Evolutionary conservation across 75 land plant species (phyloP), one percentile per base, ranked within the genome.

Genomic region (Isoetes taiwanensis): DNA sequence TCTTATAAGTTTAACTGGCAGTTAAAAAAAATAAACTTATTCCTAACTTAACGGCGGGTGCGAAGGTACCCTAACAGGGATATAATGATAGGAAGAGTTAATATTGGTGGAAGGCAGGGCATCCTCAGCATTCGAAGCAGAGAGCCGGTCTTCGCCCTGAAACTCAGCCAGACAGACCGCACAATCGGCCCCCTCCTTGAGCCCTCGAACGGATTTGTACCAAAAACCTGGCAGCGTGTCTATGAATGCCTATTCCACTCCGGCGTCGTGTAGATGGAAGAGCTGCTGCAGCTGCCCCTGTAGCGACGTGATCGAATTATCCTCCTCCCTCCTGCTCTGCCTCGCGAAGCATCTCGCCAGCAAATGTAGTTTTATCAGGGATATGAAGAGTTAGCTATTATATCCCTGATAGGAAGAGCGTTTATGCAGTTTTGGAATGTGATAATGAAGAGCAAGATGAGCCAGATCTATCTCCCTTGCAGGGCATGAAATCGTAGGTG

Each of bases 211-310:
- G 28, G 71, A 37, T 25, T 76, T 71, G 69, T 68, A 79, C 21
- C 60, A 63, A 52, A 79, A 79, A 9, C 75, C 63, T 5, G 82
- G 82, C 23, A 79, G 68, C 21, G 82, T 37, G 54, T 79, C 82
- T 26, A 79, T 79, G 74, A 76, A 76, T 42, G 82, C 69, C 56
- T 79, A 79, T 54, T 79, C 82, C 1, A 79, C 80, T 6, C 82
- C 82, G 2, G 80, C 55, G 53, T 79, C 82, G 38, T 79, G 82
- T 33, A 79, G 75, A 54, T 79, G 75, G 52, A 79, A 79, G 16
- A 79, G 62, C 58, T 79, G 84, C 28, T 74, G 80, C 2, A 78
- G 66, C 33, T 74, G 80, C 4, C 80, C 78, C 31, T 78, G 78
- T 2, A 74, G 37, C 38, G 72, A 76, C 2, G 71, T 76, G 24